phyloP scores from a whole-genome alignment of 2,329 filamentous ascomycete genomes.

The Aphanoascus verrucosus region DNA sequence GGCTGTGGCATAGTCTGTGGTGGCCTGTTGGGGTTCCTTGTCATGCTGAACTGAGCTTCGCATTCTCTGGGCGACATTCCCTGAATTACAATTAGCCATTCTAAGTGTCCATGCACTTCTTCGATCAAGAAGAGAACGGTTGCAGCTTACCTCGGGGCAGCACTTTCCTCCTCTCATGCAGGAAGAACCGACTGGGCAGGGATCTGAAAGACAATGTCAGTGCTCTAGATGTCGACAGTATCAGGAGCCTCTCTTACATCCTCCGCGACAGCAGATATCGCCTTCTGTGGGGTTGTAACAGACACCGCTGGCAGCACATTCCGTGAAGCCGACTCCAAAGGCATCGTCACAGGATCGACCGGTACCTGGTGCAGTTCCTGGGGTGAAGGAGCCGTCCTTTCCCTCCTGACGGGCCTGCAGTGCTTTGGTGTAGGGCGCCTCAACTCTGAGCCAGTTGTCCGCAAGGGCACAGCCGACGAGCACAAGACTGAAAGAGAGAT shows the following conservation, averaged over 20 bases:
- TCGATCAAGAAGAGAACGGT: background rate
- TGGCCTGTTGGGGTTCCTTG: background rate
- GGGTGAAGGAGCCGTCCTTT: slow-evolving; percentile 12
- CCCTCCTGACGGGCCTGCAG: background rate
- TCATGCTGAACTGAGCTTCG: slow-evolving; percentile 12
- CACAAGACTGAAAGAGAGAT: background rate
- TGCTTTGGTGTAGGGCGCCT: background rate
- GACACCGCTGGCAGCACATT: slow-evolving; percentile 13
- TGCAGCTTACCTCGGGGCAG: slow-evolving; percentile 15
- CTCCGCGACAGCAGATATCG: slow-evolving; percentile 18
- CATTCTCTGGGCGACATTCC: slow-evolving; percentile 13
- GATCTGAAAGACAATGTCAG: slow-evolving; percentile 11
- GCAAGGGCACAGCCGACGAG: background rate
- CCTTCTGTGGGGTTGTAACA: slow-evolving; percentile 17
- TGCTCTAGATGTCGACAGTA: background rate
- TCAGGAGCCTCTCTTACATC: slow-evolving; percentile 15
- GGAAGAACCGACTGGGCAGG: slow-evolving; percentile 16
- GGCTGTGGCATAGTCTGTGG: background rate
- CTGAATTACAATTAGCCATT: slow-evolving; percentile 3
- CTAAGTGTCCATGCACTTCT: background rate
- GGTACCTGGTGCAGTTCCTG: slow-evolving; percentile 7
- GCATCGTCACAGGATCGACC: slow-evolving; percentile 14
- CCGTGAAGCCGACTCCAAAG: slow-evolving; percentile 15
- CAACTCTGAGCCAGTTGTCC: background rate
- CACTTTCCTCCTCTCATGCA: slow-evolving; percentile 16